These are phyloP conservation scores for Stephanodiscus minutulus DNA, from an alignment of 108 stramenopile genomes.

Conservation along the genomic window DNA sequence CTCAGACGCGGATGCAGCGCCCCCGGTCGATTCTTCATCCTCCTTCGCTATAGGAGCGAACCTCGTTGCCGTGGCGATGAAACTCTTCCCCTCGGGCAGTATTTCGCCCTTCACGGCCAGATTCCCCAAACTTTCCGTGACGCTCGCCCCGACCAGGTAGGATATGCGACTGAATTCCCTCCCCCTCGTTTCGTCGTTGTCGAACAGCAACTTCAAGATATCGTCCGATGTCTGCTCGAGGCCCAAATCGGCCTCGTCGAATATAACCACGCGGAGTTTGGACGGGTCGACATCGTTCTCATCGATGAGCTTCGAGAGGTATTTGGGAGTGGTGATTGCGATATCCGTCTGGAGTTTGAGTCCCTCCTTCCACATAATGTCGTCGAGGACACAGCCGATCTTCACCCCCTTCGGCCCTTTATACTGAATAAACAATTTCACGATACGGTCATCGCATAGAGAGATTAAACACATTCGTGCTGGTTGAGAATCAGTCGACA, in stretches of 20 bases:
- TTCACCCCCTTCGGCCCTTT: conserved; percentile 87
- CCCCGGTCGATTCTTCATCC: conserved; percentile 7
- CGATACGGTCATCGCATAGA: too few species aligned
- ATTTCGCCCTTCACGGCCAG: conserved; percentile 69
- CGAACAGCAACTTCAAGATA: conserved; percentile 66
- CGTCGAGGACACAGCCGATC: conserved; percentile 83
- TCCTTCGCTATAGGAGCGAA: conserved; percentile 50
- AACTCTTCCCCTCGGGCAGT: conserved; percentile 77
- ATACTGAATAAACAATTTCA: conserved; percentile 33
- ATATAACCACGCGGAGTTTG: conserved; percentile 71
- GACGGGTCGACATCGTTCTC: conserved; percentile 78
- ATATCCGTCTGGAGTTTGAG: conserved; percentile 88
- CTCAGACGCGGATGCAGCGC: background rate
- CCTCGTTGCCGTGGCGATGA: conserved; percentile 78
- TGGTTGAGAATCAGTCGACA: too few species aligned
- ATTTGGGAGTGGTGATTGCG: conserved; percentile 78
- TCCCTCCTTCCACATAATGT: conserved; percentile 75
- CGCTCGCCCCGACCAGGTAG: conserved; percentile 80
- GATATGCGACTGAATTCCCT: conserved; percentile 65
- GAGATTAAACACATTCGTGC: background rate
- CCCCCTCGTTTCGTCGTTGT: conserved; percentile 45
- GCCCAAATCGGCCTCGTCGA: conserved; percentile 86
- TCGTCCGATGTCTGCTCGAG: conserved; percentile 65
- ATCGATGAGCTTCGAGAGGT: conserved; percentile 67
- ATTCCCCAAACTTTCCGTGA: conserved; percentile 78